Evolutionary conservation across 169 alveolate species (phyloP), one percentile per base, ranked within the genome.

Genomic region (Cryptosporidium ryanae): DNA sequence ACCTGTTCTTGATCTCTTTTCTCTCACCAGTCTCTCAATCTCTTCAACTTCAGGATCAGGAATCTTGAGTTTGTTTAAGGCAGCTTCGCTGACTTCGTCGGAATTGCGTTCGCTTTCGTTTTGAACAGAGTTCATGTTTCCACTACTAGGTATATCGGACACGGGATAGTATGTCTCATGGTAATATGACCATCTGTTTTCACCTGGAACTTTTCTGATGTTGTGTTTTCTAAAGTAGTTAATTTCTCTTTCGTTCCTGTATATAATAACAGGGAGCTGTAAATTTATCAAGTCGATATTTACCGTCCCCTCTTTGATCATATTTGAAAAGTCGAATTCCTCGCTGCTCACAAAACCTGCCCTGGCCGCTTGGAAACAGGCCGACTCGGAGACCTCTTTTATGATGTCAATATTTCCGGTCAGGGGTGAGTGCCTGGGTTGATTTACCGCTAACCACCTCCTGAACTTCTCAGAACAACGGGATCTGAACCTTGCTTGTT

Each of bases 301-400:
- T 23, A 32, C 64, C 38, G 64, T 59, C 15, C 87, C 87, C n/a
- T 76, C 76, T 17, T 76, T 70, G 17, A 76, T 38, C 71, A 76
- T 54, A 76, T 76, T 59, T 3, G 87, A 38, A 38, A 76, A 76
- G 64, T 76, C 87, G 59, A 76, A 76, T 43, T 61, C 48, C 8
- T 57, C 64, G 6, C 27, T 76, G 27, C 87, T 76, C 23, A 76
- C 87, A 61, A 76, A 76, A 57, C 87, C 87, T n/a, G 87, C 61
- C 21, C 71, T 76, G 7, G 63, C 71, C 34, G 87, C 87, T 44
- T 76, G 76, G 46, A 59, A 55, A 29, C 87, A 76, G 18, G 70
- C 71, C 0, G 87, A 55, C 21, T 38, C 31, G 8, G 76, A 32
- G 23, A 76, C 64, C 25, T 61, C 71, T n/a, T 76, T 23, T 4